Conservation (phyloP, 1,284 basidiomycete species). For the Puccinia novopanici region DNA sequence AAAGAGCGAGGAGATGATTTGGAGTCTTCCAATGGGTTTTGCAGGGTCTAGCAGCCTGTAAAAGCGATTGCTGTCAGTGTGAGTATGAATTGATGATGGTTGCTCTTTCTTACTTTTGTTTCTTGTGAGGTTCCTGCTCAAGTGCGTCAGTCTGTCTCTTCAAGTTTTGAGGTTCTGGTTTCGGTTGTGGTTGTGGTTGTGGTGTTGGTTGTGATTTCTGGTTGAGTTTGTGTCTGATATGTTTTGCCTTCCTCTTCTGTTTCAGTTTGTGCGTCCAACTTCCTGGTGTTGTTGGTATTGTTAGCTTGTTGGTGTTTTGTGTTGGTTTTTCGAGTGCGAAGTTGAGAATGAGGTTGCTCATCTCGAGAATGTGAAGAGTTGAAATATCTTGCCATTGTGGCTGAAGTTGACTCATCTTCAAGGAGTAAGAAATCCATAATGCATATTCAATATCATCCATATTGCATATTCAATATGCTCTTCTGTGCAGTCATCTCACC, state of each 20-base stretch:
- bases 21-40: slow-evolving; percentile 4
- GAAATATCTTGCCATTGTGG: too few species aligned
- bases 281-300: slow-evolving; percentile 8
- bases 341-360: slow-evolving; percentile 30
- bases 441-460: too few species aligned
- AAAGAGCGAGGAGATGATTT: slow-evolving; percentile 43
- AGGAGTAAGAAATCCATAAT: too few species aligned
- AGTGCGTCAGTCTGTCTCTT: not conserved
- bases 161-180: slow-evolving; percentile 19
- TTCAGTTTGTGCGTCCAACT: slow-evolving; percentile 45
- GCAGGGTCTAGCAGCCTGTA: not conserved
- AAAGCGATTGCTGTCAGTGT: not conserved
- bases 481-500: too few species aligned
- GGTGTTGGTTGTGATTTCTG: not conserved
- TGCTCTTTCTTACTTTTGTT: slow-evolving; percentile 8
- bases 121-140: slow-evolving; percentile 1
- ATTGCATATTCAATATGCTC: too few species aligned
- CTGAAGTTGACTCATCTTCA: too few species aligned
- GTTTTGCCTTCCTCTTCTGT: slow-evolving; percentile 33
- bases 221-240: slow-evolving; percentile 2
- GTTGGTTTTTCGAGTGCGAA: slow-evolving; percentile 8
- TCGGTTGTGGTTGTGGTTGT: not conserved
- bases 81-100: too few species aligned
- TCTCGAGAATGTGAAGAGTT: not conserved
- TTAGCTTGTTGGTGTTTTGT: not conserved